Conservation (phyloP, 2,329 filamentous ascomycete genomes). For the Rutstroemia sp. region DNA sequence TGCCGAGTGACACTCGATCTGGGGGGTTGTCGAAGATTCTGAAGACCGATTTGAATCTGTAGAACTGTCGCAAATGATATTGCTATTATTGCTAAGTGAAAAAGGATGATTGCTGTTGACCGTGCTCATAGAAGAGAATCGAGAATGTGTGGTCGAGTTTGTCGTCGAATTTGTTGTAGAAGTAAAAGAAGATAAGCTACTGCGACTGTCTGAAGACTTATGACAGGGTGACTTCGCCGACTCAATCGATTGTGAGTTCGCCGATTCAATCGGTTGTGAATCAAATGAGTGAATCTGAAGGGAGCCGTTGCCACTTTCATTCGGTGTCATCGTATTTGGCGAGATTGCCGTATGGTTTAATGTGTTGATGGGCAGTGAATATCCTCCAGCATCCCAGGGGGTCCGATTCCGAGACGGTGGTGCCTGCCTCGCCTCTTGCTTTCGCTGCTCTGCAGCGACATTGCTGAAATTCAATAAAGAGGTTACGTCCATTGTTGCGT, state of each 20-base stretch:
- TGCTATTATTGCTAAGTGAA: not conserved
- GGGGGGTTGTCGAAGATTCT: not conserved
- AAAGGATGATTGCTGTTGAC: slow-evolving; percentile 16
- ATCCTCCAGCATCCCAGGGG: slow-evolving; percentile 31
- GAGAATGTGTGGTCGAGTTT: slow-evolving; percentile 26
- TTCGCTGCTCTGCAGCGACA: slow-evolving; percentile 24
- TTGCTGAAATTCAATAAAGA: slow-evolving; percentile 28
- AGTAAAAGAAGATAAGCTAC: slow-evolving; percentile 28
- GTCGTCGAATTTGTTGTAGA: slow-evolving; percentile 28
- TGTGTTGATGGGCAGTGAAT: slow-evolving; percentile 29
- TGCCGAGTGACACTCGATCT: not conserved
- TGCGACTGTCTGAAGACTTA: slow-evolving; percentile 28
- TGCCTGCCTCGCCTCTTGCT: slow-evolving; percentile 11
- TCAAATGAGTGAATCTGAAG: slow-evolving; percentile 16
- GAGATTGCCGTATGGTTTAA: slow-evolving; percentile 10
- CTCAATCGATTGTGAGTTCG: slow-evolving; percentile 12
- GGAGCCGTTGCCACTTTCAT: not conserved
- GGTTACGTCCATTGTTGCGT: slow-evolving; percentile 29
- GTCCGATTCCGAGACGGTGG: slow-evolving; percentile 25
- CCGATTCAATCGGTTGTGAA: slow-evolving; percentile 12
- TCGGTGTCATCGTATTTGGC: not conserved
- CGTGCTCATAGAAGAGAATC: slow-evolving; percentile 30
- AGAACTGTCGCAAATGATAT: not conserved
- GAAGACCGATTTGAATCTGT: not conserved
- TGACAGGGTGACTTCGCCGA: slow-evolving; percentile 23